Conservation (phyloP, 2,329 filamentous ascomycete species). For the Drechmeria coniospora region DNA sequence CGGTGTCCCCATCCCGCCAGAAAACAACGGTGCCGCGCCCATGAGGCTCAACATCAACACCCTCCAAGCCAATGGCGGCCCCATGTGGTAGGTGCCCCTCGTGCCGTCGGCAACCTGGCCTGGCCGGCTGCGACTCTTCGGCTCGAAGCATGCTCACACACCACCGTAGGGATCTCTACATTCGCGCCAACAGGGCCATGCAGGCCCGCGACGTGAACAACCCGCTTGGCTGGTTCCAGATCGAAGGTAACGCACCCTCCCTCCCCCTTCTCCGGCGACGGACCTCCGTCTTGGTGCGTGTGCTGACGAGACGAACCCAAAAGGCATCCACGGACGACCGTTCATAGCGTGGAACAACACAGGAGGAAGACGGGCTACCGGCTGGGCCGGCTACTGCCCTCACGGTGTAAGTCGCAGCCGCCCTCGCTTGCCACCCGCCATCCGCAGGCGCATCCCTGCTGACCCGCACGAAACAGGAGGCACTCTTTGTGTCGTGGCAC, state of each 20-base stretch:
- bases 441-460: background rate
- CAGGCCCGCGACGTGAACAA: constrained; percentile 24
- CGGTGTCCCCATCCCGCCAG: background rate
- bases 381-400: constrained; percentile 29
- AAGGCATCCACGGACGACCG: constrained; percentile 26
- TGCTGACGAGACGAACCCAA: constrained; percentile 3
- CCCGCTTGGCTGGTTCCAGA: constrained; percentile 32
- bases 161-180: constrained; percentile 29
- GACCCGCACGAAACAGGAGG: constrained; percentile 21
- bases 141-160: background rate
- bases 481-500: constrained; percentile 39
- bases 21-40: background rate
- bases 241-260: constrained; percentile 29
- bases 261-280: background rate
- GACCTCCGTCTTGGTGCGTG: background rate
- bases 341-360: constrained; percentile 26
- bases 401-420: constrained; percentile 22
- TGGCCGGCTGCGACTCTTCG: background rate
- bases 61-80: background rate
- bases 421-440: constrained; percentile 5
- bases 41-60: constrained; percentile 2
- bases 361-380: constrained; percentile 13
- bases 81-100: background rate
- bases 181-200: constrained; percentile 28
- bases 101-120: background rate